Conservation (phyloP, 108 stramenopile genomes). For the Aurantiochytrium sp. region DNA sequence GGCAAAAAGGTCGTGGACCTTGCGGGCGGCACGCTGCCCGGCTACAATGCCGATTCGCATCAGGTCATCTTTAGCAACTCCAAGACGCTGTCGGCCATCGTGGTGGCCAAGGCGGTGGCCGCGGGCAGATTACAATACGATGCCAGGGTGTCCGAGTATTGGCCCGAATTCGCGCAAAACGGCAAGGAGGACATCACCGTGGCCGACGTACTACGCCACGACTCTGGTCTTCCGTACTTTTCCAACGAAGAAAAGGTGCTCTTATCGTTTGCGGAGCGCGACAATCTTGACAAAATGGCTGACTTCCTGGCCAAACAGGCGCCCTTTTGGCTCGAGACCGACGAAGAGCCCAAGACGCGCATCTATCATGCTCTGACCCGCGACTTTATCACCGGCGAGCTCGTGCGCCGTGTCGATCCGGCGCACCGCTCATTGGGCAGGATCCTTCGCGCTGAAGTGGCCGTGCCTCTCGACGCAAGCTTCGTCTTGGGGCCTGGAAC, state of each 20-base stretch:
- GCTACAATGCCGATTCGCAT: not conserved
- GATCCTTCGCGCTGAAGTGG: not conserved
- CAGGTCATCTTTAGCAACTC: not conserved
- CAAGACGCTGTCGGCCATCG: not conserved
- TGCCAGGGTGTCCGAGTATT: not conserved
- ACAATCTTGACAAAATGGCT: not conserved
- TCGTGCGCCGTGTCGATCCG: not conserved
- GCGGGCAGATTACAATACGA: not conserved
- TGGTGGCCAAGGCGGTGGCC: not conserved
- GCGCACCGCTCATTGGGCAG: not conserved
- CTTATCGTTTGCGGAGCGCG: not conserved
- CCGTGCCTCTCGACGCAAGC: not conserved
- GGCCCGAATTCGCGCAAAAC: not conserved
- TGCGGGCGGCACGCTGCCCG: not conserved
- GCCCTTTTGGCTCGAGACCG: not conserved
- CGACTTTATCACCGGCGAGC: not conserved
- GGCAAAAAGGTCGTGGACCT: not conserved
- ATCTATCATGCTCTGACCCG: not conserved
- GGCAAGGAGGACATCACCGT: not conserved
- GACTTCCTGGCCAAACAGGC: not conserved
- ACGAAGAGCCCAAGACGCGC: not conserved
- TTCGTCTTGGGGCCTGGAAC: not conserved
- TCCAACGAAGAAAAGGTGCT: not conserved
- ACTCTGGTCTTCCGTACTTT: not conserved
- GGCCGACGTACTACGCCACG: not conserved